Base-by-base conservation (phyloP, 331 rosid genomes). In the Acacia concinna region DNA sequence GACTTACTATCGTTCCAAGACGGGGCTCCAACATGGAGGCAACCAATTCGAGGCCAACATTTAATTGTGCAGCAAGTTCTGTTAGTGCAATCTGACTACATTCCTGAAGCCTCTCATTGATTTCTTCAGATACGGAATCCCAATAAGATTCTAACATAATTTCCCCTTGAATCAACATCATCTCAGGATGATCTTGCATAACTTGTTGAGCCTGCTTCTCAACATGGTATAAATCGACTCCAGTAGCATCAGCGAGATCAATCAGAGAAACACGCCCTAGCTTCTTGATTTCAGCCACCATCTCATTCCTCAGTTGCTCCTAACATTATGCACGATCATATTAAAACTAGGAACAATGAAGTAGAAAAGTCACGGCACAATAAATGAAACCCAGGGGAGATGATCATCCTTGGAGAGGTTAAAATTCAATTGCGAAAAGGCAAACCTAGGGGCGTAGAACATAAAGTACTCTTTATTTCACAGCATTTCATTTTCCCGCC, bases 51-150 rank as follows among this genome's bases (percentile, higher is more conserved):
- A 95, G 90, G 63, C 97, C 97, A 70, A 96, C 97, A 31, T 91
- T 89, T 73, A 91, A 82, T 23, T 96, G 97, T 0, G 86, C 91
- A 0, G 98, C 99, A 18, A 96, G 90, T 87, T 93, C 99, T 0
- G 99, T 88, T 64, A 96, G 81, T 32, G 97, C 97, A 79, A 96
- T 86, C 85, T 96, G 97, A 78, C 99, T 93, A 71, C 97, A 90
- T 75, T 96, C 99, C 78, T 96, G 98, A 81, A 96, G 99, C 92
- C 98, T 92, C 59, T 96, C 98, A 6, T 96, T 91, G 76, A 86
- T 77, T 86, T 96, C 99, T 87, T 93, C 99, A 11, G 97, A 90
- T 0, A 89, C 79, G 7, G 97, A 86, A 59, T 96, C 94, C 99
- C 99, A 96, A 59, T 96, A 96, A 46, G 92, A 85, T 28, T 88